Percentiles rank a stretch among this genome's conserved stretches.
phyloP scores from a whole-genome alignment of 768 basidiomycete species.

The Russula griseocarnosa region DNA sequence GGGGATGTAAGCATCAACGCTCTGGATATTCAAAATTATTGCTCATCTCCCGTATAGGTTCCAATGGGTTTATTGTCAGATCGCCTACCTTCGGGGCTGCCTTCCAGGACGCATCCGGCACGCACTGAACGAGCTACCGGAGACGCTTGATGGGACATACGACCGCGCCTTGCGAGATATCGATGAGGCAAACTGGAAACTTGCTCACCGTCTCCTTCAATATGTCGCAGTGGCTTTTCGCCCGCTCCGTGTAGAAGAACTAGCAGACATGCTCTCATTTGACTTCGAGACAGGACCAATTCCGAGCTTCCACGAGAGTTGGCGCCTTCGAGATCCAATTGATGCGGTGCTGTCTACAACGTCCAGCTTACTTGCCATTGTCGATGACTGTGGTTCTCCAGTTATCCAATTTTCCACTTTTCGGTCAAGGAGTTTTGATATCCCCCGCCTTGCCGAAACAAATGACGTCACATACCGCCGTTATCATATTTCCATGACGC shows the following conservation, averaged over 20 bases:
- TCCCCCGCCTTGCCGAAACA: slow-evolving; percentile 1
- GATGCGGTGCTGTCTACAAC: slow-evolving; percentile 1
- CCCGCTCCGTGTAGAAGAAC: not conserved
- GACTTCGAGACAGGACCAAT: not conserved
- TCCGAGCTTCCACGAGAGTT: not conserved
- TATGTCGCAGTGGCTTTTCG: slow-evolving; percentile 6
- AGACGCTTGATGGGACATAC: slow-evolving; percentile 6
- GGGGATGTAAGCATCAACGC: not conserved
- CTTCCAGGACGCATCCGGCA: not conserved
- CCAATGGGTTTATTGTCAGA: slow-evolving; percentile 5
- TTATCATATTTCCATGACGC: not conserved
- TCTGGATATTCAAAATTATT: not conserved
- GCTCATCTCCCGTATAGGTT: not conserved
- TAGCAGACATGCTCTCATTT: not conserved
- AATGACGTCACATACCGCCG: not conserved
- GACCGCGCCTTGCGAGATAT: not conserved
- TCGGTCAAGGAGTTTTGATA: slow-evolving; percentile 8
- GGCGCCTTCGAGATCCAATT: not conserved
- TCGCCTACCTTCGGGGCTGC: not conserved
- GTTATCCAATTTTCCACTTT: slow-evolving; percentile 8
- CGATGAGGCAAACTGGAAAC: not conserved
- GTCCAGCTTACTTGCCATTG: not conserved
- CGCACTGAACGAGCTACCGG: not conserved
- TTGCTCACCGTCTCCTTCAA: slow-evolving; percentile 1
- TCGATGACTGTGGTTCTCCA: not conserved